Conservation (phyloP, 768 basidiomycete species). For the Tephrocybe sp. region DNA sequence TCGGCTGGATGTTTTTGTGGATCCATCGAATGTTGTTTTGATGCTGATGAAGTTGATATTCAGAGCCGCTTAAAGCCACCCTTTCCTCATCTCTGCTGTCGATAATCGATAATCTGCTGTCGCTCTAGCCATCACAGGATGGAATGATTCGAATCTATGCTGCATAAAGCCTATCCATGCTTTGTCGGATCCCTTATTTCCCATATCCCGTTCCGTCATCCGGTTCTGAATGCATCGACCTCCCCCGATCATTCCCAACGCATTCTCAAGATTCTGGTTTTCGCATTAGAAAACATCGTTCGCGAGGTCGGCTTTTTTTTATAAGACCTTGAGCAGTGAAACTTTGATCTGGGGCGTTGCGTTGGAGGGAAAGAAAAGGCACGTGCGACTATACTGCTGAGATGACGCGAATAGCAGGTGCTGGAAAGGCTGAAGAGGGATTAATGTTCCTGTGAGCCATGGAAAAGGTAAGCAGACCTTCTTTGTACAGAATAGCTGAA, state of each 20-base stretch:
- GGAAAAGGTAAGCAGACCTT: conserved; percentile 52
- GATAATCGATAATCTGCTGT: conserved; percentile 46
- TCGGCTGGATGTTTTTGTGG: no score
- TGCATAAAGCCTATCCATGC: conserved; percentile 67
- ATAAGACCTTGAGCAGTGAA: conserved; percentile 38
- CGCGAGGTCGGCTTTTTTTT: conserved; percentile 60
- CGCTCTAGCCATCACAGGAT: conserved; percentile 70
- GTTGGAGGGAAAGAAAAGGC: conserved; percentile 52
- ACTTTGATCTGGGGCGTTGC: conserved; percentile 43
- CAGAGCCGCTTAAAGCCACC: conserved; percentile 44
- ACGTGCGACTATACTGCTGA: conserved; percentile 74
- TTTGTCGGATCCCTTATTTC: conserved; percentile 67
- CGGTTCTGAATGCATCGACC: conserved; percentile 25
- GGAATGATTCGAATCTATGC: conserved; percentile 76
- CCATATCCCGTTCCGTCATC: conserved; percentile 48
- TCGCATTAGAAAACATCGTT: conserved; percentile 55
- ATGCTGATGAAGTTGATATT: no score
- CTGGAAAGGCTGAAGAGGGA: conserved; percentile 55
- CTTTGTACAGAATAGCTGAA: not conserved
- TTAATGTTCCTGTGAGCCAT: conserved; percentile 77
- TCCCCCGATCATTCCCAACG: conserved; percentile 30
- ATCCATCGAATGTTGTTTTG: no score
- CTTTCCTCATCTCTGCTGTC: conserved; percentile 60
- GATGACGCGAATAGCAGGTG: conserved; percentile 51
- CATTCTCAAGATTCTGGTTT: conserved; percentile 47